Percentiles rank a stretch among this genome's conserved stretches.
These are phyloP conservation scores for Colletotrichum lini DNA, from an alignment of 2,329 filamentous ascomycete species.

Conservation along the genomic window DNA sequence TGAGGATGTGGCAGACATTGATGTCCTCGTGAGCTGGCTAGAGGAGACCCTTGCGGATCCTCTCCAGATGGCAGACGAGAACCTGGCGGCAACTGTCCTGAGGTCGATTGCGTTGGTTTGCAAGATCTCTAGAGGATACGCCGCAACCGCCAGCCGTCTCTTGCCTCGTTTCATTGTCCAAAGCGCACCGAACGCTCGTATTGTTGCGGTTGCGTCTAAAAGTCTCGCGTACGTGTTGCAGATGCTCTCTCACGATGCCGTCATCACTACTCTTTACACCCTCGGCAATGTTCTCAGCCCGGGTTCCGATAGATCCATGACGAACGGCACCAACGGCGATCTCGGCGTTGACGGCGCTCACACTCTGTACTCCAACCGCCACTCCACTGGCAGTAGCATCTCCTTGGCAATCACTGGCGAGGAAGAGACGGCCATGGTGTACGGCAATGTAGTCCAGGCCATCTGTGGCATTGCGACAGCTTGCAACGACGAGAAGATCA, in stretches of 20 bases:
- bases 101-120: conserved; percentile 88
- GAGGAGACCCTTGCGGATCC: conserved; percentile 85
- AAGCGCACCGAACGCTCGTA: conserved; percentile 77
- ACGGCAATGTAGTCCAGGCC: conserved; percentile 92
- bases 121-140: conserved; percentile 79
- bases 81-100: conserved; percentile 82
- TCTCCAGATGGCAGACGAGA: conserved; percentile 84
- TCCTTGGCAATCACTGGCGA: conserved; percentile 83
- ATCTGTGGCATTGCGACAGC: conserved; percentile 90
- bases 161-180: conserved; percentile 92
- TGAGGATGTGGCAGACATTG: conserved; percentile 84
- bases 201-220: conserved; percentile 83
- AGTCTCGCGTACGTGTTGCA: conserved; percentile 87
- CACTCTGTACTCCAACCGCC: conserved; percentile 67
- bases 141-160: conserved; percentile 82
- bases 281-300: conserved; percentile 95
- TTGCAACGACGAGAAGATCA: conserved; percentile 91
- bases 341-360: conserved; percentile 52
- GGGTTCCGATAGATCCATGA: conserved; percentile 68
- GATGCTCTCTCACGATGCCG: conserved; percentile 88
- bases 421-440: conserved; percentile 83
- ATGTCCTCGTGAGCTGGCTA: conserved; percentile 86
- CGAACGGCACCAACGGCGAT: conserved; percentile 66
- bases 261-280: conserved; percentile 96
- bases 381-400: conserved; percentile 81